Evolutionary conservation across 108 stramenopile species (phyloP), one percentile per base, ranked within the genome.

Genomic region (Stephanodiscus minutulus): DNA sequence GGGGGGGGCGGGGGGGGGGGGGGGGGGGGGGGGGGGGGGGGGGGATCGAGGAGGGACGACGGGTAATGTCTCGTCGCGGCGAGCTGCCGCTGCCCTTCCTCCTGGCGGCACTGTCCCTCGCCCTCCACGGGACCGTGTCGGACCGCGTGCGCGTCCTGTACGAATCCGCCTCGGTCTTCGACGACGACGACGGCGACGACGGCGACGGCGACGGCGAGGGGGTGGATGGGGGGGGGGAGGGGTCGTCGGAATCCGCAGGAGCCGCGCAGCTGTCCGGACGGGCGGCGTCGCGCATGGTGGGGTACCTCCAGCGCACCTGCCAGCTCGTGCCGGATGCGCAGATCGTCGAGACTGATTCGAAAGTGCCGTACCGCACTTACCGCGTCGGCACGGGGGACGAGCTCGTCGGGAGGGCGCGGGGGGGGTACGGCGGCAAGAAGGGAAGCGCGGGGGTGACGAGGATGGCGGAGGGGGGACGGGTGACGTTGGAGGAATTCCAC

Each of bases 261-360:
- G n/a, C n/a, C n/a, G 37, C 47, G 33, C 62, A 28, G 53, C 43
- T 89, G 17, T 70, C 80, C 9, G 33, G 76, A n/a, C 28, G 66
- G 5, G 62, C 84, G 27, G 83, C 91, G 1, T 47, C 62, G 17
- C 61, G 74, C 41, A 86, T 90, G 81, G 83, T 94, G 3, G 82
- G 81, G 21, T 84, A 91, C 64, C 74, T 94, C 13, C 93, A 94
- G 70, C 77, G 82, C 44, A 85, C 93, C 17, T 87, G 86, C 46
- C 93, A 94, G 70, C 71, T 94, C 3, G 84, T 85, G 22, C 85
- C 90, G 11, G 93, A 88, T 41, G 76, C 87, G 39, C 93, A 94
- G 71, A 77, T 94, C 47, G 71, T 91, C 44, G 74, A 85, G 9
- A 85, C 88, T 1, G 79, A 84, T 28, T 63, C 64, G 18, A 91